Conservation (phyloP, 345 rosid species). For the Gossypium stocksii region DNA sequence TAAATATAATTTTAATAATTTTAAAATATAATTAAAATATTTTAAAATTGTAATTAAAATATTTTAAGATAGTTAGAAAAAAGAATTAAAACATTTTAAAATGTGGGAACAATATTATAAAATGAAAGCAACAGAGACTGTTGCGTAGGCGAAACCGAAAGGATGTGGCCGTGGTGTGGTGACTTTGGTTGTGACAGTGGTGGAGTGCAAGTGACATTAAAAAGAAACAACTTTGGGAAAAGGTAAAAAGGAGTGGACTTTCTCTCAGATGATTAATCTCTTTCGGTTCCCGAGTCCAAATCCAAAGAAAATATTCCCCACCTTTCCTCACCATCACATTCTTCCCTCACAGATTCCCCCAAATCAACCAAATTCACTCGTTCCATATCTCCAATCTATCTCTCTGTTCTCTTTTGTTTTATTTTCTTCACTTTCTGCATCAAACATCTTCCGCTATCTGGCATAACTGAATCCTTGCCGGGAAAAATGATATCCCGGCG, state of each 20-base stretch:
- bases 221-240: background rate
- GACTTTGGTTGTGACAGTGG: background rate
- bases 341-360: slow-evolving; percentile 9
- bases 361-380: slow-evolving; percentile 20
- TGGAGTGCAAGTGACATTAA: slow-evolving; percentile 5
- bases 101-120: too few species aligned
- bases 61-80: too few species aligned
- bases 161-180: background rate
- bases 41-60: too few species aligned
- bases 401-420: background rate
- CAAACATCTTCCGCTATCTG: background rate
- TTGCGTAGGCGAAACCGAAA: background rate
- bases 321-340: slow-evolving; percentile 14
- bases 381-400: slow-evolving; percentile 10
- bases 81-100: too few species aligned
- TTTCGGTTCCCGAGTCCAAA: background rate
- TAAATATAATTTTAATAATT: too few species aligned
- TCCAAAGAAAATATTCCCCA: slow-evolving; percentile 8
- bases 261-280: background rate
- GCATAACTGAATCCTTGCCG: slow-evolving; percentile 10
- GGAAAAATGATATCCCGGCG: slow-evolving; percentile 4
- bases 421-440: background rate
- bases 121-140: background rate
- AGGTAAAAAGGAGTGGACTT: slow-evolving; percentile 8
- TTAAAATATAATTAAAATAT: too few species aligned